Conservation (phyloP, 169 alveolate species). For the Theileria orientalis region DNA sequence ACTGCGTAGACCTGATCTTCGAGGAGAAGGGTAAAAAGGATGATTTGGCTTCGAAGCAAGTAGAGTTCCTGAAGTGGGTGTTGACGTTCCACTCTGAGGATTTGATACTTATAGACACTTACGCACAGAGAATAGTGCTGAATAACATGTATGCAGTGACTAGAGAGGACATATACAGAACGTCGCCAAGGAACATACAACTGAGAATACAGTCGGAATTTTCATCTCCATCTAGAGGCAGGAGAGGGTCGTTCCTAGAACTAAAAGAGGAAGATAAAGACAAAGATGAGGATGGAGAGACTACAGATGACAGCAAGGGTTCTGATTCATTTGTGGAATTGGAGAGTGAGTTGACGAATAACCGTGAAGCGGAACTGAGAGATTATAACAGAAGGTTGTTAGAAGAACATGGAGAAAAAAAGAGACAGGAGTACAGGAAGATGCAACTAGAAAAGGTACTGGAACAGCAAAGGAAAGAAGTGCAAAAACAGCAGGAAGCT, state of each 20-base stretch:
- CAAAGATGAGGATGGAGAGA: not conserved
- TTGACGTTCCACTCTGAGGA: constrained; percentile 46
- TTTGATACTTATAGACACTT: constrained; percentile 49
- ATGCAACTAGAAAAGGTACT: not conserved
- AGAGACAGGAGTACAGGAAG: not conserved
- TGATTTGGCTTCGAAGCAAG: constrained; percentile 21
- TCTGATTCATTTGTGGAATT: not conserved
- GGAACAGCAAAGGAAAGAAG: constrained; percentile 10
- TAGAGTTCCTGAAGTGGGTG: constrained; percentile 58
- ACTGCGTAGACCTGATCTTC: constrained; percentile 31
- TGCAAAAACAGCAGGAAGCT: not conserved
- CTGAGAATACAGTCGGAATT: constrained; percentile 45
- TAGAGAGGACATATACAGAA: constrained; percentile 17
- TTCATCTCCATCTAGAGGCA: not conserved
- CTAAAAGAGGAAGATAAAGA: not conserved
- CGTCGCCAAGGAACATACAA: constrained; percentile 29
- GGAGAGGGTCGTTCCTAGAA: constrained; percentile 1
- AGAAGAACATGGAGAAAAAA: not conserved
- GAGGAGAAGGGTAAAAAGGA: constrained; percentile 5
- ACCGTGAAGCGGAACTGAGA: not conserved
- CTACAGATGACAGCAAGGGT: not conserved
- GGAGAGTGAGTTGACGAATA: not conserved
- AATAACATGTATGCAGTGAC: constrained; percentile 58
- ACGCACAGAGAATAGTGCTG: constrained; percentile 38
- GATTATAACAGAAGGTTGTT: not conserved